phyloP scores from a whole-genome alignment of 2,329 filamentous ascomycete species.

The Penicillium nordicum region DNA sequence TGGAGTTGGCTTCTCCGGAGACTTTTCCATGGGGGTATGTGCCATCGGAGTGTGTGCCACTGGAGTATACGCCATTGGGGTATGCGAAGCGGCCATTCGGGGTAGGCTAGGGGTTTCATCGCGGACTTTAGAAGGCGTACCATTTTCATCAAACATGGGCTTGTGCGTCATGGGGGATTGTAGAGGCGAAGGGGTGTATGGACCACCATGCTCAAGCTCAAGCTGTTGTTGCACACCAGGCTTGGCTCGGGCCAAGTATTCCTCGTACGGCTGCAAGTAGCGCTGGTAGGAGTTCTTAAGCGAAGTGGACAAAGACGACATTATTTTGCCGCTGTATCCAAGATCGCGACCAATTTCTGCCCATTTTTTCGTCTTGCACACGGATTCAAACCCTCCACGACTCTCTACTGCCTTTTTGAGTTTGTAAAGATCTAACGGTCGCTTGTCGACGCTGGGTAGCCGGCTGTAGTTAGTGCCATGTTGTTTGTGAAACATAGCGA shows the following conservation, averaged over 20 bases:
- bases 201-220: constrained; percentile 88
- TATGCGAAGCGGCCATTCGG: constrained; percentile 56
- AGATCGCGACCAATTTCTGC: constrained; percentile 95
- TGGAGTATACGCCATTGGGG: constrained; percentile 37
- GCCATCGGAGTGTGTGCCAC: constrained; percentile 24
- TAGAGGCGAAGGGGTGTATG: constrained; percentile 74
- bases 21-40: constrained; percentile 48
- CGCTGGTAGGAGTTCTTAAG: constrained; percentile 97
- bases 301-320: constrained; percentile 96
- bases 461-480: constrained; percentile 91
- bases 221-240: constrained; percentile 95
- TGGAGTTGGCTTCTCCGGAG: constrained; percentile 34
- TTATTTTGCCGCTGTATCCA: constrained; percentile 98
- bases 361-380: constrained; percentile 98
- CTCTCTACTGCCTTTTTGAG: constrained; percentile 96
- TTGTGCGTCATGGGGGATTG: constrained; percentile 66
- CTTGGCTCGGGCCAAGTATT: constrained; percentile 85
- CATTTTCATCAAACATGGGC: constrained; percentile 34
- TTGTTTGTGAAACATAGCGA: constrained; percentile 95
- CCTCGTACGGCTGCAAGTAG: constrained; percentile 95
- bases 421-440: constrained; percentile 90
- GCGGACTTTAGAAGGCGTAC: constrained; percentile 49
- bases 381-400: constrained; percentile 89
- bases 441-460: constrained; percentile 95
- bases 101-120: constrained; percentile 66